Evolutionary conservation across 2,329 filamentous ascomycete genomes (phyloP), one percentile per base, ranked within the genome.

Genomic region (Blastomyces gilchristii): DNA sequence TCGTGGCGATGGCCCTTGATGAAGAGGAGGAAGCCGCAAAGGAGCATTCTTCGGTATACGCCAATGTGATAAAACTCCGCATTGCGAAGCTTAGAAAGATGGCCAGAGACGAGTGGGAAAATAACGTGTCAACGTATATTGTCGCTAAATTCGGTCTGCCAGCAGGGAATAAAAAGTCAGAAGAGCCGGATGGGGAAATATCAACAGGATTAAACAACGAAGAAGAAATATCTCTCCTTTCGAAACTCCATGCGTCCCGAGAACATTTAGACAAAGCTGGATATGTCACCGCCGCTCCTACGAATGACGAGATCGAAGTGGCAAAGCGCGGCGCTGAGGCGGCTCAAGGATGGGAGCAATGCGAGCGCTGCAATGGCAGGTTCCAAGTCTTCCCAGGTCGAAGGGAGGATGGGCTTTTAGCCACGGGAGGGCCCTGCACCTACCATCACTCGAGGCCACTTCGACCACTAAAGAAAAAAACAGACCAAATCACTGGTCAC

Each of bases 301-400:
- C 83, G 0, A 78, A 83, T 0, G 81, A 82, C 8, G 87, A 90
- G 22, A 83, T 97, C 22, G 78, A 83, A 60, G 80, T 82, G 60
- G 87, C 90, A 0, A 83, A 79, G 43, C 80, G 83, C 53, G 90
- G 86, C 0, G 81, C 90, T 0, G 79, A 84, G 58, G 80, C 85
- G 8, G 84, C 88, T 14, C 83, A 85, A 61, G 90, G 90, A 58
- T 96, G 87, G 82, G 94, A 99, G 76, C 82, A 85, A 59, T 99
- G 94, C 70, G 92, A 96, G 70, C 87, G 94, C 25, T 99, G 94
- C 75, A 82, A 82, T 52, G 85, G 86, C 43, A 86, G 93, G 28
- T 99, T 99, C 71, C 90, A 96, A 71, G 90, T 96, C 3, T 97
- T 96, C 67, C 91, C 92, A 0, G 90, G 91, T 3, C 86, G 93